Percentiles rank a stretch among this genome's conserved stretches.
Conservation (phyloP, 768 basidiomycete species). For the Tylopilus rubrobrunneus region DNA sequence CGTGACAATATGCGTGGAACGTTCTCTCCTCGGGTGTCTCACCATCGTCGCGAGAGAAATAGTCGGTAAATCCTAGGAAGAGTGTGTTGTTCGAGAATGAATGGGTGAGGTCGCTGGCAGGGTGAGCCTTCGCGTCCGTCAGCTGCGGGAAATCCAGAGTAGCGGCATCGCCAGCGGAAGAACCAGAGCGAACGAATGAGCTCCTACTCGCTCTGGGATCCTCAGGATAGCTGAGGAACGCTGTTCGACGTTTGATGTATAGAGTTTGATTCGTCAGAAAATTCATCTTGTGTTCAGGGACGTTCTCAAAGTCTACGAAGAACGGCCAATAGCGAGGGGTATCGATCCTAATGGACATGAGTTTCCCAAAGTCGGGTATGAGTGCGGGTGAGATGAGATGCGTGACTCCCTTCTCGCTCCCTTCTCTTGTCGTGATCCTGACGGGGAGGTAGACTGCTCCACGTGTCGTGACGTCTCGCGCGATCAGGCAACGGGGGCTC, state of each 20-base stretch:
- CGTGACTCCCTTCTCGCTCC: slow-evolving; percentile 55
- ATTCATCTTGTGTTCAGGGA: slow-evolving; percentile 61
- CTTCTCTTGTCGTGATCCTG: slow-evolving; percentile 77
- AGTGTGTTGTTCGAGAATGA: slow-evolving; percentile 81
- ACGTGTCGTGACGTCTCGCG: slow-evolving; percentile 86
- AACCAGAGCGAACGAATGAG: slow-evolving; percentile 84
- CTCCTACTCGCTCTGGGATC: slow-evolving; percentile 93
- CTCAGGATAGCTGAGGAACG: slow-evolving; percentile 89
- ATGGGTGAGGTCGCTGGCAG: slow-evolving; percentile 71
- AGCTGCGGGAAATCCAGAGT: slow-evolving; percentile 81
- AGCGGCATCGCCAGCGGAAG: slow-evolving; percentile 79
- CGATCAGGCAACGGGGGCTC: slow-evolving; percentile 90
- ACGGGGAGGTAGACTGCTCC: slow-evolving; percentile 92
- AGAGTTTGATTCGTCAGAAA: slow-evolving; percentile 78
- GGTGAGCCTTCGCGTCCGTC: slow-evolving; percentile 60
- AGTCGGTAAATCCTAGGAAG: slow-evolving; percentile 79
- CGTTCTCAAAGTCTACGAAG: slow-evolving; percentile 70
- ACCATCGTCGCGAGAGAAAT: slow-evolving; percentile 61
- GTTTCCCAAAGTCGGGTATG: slow-evolving; percentile 80
- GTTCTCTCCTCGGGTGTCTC: slow-evolving; percentile 56
- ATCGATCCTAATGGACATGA: slow-evolving; percentile 82
- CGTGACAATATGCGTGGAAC: slow-evolving; percentile 72
- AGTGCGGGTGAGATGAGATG: slow-evolving; percentile 90
- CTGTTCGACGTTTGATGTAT: slow-evolving; percentile 88
- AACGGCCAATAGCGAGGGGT: slow-evolving; percentile 97